Percentiles rank a stretch among this genome's conserved stretches.
Evolutionary conservation across 148 eudicot species (phyloP).

Genomic region (Gaultheria prostrata): DNA sequence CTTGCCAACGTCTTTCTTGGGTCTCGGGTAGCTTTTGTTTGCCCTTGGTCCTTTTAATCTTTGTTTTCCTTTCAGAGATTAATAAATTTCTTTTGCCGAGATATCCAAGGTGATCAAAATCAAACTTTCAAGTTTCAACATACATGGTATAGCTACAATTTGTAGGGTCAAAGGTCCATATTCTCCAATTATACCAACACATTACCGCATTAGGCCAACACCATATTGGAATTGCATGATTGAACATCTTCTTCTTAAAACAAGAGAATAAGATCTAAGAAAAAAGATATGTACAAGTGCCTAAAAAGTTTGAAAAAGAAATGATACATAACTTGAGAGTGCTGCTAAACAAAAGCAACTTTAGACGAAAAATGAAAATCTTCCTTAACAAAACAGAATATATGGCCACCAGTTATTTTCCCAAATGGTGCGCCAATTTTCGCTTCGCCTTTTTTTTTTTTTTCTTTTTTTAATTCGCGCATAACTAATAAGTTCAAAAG

Average conservation of each 20-base stretch:
- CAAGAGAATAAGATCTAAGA: not conserved
- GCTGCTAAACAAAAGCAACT: conserved; percentile 20
- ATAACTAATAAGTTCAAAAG: not conserved
- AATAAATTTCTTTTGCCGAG: no score
- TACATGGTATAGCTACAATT: no score
- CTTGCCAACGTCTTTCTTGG: no score
- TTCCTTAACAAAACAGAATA: not conserved
- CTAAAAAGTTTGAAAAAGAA: conserved; percentile 11
- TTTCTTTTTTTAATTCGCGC: not conserved
- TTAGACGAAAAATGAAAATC: not conserved
- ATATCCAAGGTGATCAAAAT: no score
- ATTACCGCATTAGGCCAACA: not conserved
- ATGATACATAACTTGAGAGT: conserved; percentile 13
- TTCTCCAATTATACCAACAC: not conserved
- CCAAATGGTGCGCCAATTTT: conserved; percentile 2
- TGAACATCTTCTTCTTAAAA: not conserved
- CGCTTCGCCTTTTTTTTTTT: not conserved
- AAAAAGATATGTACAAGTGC: not conserved
- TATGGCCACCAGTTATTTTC: not conserved
- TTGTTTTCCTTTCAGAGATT: no score
- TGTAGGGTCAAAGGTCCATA: not conserved
- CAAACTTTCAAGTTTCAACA: no score
- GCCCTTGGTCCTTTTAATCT: no score
- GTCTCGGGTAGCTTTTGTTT: no score
- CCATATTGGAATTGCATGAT: not conserved